Conservation (phyloP, 139 green algal genomes). For the Chlorella vulgaris region DNA sequence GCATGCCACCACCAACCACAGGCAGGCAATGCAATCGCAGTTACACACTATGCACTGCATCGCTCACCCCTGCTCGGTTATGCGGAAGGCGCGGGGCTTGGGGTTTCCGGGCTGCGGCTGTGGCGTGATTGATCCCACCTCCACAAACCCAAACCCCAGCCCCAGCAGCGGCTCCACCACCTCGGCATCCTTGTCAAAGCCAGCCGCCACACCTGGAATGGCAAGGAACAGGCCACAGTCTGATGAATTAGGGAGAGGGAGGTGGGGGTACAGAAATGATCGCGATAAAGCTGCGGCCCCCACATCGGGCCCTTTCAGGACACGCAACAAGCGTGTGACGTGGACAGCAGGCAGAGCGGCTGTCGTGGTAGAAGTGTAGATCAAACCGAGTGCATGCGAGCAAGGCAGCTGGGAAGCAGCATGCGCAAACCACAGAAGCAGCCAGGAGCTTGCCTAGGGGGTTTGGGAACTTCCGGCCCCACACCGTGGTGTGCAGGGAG, state of each 20-base stretch:
- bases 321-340: no score
- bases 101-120: constrained; percentile 94
- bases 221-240: no score
- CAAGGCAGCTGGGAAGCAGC: no score
- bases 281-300: no score
- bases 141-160: constrained; percentile 95
- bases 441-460: constrained; percentile 74
- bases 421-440: not conserved
- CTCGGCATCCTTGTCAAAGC: constrained; percentile 98
- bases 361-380: no score
- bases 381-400: no score
- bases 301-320: no score
- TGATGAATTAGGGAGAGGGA: no score
- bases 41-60: not conserved
- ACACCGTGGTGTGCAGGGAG: constrained; percentile 70
- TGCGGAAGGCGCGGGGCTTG: constrained; percentile 88
- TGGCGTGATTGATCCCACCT: constrained; percentile 93
- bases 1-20: not conserved
- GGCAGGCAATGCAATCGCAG: not conserved
- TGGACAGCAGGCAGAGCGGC: no score
- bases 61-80: constrained; percentile 76
- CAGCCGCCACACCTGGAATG: constrained; percentile 86
- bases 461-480: constrained; percentile 84
- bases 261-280: no score
- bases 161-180: constrained; percentile 77